Evolutionary conservation across 768 basidiomycete genomes (phyloP), one percentile per base, ranked within the genome.

Genomic region (Floccularia luteovirens): DNA sequence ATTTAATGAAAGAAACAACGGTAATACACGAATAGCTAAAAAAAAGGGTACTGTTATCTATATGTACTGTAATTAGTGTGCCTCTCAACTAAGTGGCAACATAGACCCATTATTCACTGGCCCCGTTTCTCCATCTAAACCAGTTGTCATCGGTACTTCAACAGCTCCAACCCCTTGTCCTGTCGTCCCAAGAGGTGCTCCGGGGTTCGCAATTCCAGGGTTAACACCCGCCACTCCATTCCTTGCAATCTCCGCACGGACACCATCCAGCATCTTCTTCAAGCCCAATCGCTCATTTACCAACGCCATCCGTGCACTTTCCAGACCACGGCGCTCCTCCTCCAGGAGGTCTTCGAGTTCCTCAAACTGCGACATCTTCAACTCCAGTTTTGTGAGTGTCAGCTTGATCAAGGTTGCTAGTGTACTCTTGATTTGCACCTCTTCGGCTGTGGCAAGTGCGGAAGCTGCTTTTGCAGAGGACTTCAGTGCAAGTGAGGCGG

Each of bases 281-380:
- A 90, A 52, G 30, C 72, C 74, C 38, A 82, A 57, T 38, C 90
- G 74, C 55, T 98, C 94, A 51, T 73, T 81, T 39, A 89, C 78
- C 30, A 98, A 64, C 27, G 79, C 73, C 62, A 89, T 70, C 40
- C 88, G 74, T 16, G 85, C 80, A 34, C 80, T 78, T 67, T 99
- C 96, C 31, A 99, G 62, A 24, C 77, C 69, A 45, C 84, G 75
- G 41, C 91, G 74, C 61, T 99, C 96, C 38, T 90, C 83, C 57
- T 98, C 96, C 38, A 99, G 66, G 6, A 91, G 65, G 35, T 87
- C 84, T 57, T 99, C 96, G 42, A 99, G 68, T 58, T 90, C 83
- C 57, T 97, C 96, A 53, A 98, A 97, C 58, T 93, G 89, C 1
- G 76, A 63, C 79, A 92, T 88, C 71, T 99, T 98, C 39, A 94